Evolutionary conservation across 73 alveolate genomes (phyloP).

Genomic region (Paramecium pentaurelia): DNA sequence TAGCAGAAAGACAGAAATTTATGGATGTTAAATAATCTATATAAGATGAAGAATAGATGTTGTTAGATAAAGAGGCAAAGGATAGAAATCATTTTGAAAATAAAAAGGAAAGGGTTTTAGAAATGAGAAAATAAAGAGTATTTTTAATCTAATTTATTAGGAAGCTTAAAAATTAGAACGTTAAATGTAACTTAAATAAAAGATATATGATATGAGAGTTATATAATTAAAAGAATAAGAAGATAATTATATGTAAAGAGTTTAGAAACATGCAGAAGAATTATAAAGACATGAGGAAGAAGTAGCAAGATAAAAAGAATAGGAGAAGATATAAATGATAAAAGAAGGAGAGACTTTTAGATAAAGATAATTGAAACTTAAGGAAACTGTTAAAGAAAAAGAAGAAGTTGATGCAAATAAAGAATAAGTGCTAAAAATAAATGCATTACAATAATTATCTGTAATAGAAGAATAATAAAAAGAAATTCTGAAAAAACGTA

Average conservation of each 20-base stretch:
- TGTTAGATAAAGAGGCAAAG: neutral
- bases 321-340: neutral
- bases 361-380: neutral
- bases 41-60: neutral
- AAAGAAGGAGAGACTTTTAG: neutral
- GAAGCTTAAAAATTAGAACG: neutral
- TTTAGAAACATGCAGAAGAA: neutral
- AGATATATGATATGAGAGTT: conserved; percentile 26
- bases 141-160: neutral
- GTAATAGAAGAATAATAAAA: neutral
- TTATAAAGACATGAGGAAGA: neutral
- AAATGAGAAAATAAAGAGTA: conserved; percentile 48
- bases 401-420: neutral
- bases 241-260: conserved; percentile 4
- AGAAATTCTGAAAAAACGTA: neutral
- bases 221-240: neutral
- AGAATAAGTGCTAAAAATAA: neutral
- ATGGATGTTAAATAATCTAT: neutral
- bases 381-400: neutral
- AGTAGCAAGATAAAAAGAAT: neutral
- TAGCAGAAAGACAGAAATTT: neutral
- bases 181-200: neutral
- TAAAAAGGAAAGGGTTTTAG: neutral
- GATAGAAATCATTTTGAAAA: neutral
- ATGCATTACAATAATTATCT: neutral